Evolutionary conservation across 139 green algal species (phyloP).

Genomic region (Coccomyxa sp.): DNA sequence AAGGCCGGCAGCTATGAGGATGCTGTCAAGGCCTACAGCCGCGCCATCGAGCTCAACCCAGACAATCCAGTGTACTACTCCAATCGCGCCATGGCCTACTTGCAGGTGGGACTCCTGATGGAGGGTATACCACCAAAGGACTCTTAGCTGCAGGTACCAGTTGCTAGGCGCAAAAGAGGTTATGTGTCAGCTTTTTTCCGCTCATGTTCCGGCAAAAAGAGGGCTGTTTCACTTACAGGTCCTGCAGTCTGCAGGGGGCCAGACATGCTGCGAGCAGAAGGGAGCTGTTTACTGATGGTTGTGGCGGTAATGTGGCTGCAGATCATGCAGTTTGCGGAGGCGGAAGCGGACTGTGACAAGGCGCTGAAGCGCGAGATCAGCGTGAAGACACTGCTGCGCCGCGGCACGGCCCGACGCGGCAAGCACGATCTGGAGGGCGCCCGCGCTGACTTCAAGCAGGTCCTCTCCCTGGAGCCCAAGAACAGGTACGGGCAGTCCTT

Average conservation of each 20-base stretch:
- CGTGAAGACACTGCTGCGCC: slow-evolving; percentile 43
- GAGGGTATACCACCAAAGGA: background rate
- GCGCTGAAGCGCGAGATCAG: slow-evolving; percentile 39
- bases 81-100: slow-evolving; percentile 43
- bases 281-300: too few species aligned
- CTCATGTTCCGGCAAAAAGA: too few species aligned
- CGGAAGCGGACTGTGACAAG: slow-evolving; percentile 38
- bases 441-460: slow-evolving; percentile 37
- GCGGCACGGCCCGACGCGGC: slow-evolving; percentile 31
- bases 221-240: too few species aligned
- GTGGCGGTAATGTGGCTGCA: background rate
- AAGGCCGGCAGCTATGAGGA: slow-evolving; percentile 28
- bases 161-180: too few species aligned
- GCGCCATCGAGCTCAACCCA: slow-evolving; percentile 26
- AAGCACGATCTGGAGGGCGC: slow-evolving; percentile 15
- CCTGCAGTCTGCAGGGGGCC: too few species aligned
- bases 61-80: slow-evolving; percentile 34
- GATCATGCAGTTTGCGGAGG: slow-evolving; percentile 22
- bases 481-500: slow-evolving; percentile 26
- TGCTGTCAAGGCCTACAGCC: slow-evolving; percentile 35
- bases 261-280: too few species aligned
- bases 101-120: slow-evolving; percentile 25
- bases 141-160: too few species aligned
- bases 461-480: slow-evolving; percentile 40
- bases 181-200: too few species aligned